phyloP scores from a whole-genome alignment of 2,329 filamentous ascomycete species.

The Fusarium poae region DNA sequence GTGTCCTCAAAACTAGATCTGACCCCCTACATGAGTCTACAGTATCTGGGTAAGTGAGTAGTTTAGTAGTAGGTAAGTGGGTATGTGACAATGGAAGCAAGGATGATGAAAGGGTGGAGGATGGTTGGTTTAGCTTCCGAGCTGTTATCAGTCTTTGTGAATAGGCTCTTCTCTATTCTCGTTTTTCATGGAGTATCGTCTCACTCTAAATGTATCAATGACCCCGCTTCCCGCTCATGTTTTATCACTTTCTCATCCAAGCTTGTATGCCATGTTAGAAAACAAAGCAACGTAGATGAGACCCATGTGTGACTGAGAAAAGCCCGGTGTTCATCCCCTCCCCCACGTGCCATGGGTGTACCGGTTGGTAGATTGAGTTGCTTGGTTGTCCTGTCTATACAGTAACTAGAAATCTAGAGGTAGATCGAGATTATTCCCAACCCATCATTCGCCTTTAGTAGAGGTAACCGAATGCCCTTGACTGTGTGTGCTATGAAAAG shows the following conservation, averaged over 20 bases:
- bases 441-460: slow-evolving; percentile 1
- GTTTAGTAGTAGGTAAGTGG: background rate
- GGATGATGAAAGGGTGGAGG: background rate
- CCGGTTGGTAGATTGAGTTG: slow-evolving; percentile 6
- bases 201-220: background rate
- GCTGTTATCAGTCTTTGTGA: slow-evolving; percentile 23
- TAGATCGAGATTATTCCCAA: slow-evolving; percentile 34
- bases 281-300: background rate
- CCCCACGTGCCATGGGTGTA: slow-evolving; percentile 20
- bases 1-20: background rate
- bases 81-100: background rate
- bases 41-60: background rate
- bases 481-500: background rate
- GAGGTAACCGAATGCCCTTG: slow-evolving; percentile 2
- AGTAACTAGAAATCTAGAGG: background rate
- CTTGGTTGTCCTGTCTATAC: slow-evolving; percentile 12
- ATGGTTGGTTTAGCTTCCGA: slow-evolving; percentile 18
- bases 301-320: slow-evolving; percentile 6
- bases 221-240: background rate
- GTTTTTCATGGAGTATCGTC: slow-evolving; percentile 23
- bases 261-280: slow-evolving; percentile 15
- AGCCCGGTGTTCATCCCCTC: slow-evolving; percentile 23
- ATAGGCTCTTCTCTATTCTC: slow-evolving; percentile 2
- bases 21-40: background rate
- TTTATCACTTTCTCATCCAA: slow-evolving; percentile 2